Base-by-base conservation (phyloP, 108 stramenopile genomes). In the Parietichytrium sp. region DNA sequence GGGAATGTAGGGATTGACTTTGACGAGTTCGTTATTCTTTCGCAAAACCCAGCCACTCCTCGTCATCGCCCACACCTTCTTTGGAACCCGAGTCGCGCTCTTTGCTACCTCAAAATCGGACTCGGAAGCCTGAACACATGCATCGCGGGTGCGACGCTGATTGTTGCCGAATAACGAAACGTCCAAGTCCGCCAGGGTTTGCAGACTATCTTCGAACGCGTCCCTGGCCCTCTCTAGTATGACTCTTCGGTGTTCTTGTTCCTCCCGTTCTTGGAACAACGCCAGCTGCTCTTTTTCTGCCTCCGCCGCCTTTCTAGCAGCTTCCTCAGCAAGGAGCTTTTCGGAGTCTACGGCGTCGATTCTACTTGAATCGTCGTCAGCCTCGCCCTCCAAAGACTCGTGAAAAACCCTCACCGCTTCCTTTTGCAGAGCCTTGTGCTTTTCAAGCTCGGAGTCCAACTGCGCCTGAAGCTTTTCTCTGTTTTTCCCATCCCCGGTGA, bases 181-280 rank as follows among this genome's bases (percentile, higher is more conserved):
- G n/a, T n/a, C n/a, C n/a, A n/a, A n/a, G n/a, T n/a, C n/a, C n/a
- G 10, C 29, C 29, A 72, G 8, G 15, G 7, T 38, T 0, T 72
- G 1, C 29, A 72, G 3, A 36, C 36, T 38, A 27, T 27, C 20
- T 45, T 72, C n/a, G 23, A n/a, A n/a, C n/a, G n/a, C n/a, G n/a
- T n/a, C n/a, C n/a, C n/a, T n/a, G n/a, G 61, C 16, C 16, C 45
- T 25, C 20, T 12, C 20, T 33, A 72, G 61, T 6, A 72, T 10
- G 6, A n/a, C 8, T 27, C 45, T 72, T 10, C 61, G 61, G 23
- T 33, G 13, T 27, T 72, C 61, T 27, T 72, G 29, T n/a, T 72
- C 61, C 61, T 72, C 45, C 6, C 61, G 61, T 27, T 72, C 61
- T n/a, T n/a, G n/a, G n/a, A n/a, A n/a, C n/a, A n/a, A n/a, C n/a